These are phyloP conservation scores for Licmophora abbreviata DNA, from an alignment of 108 stramenopile genomes.

Conservation along the genomic window DNA sequence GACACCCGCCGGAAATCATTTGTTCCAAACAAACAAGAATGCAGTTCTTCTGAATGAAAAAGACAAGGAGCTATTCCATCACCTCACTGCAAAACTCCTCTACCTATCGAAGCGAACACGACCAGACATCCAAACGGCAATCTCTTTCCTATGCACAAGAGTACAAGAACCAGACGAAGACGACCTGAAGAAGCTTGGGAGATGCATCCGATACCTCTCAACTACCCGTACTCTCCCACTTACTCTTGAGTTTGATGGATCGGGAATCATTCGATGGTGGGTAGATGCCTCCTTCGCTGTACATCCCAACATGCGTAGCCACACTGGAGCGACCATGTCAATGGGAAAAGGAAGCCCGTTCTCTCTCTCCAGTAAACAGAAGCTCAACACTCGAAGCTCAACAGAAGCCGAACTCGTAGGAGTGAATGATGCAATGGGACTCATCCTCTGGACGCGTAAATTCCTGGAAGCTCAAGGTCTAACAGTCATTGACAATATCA, in stretches of 20 bases:
- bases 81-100: constrained; percentile 13
- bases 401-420: constrained; percentile 21
- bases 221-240: constrained; percentile 8
- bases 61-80: constrained; percentile 5
- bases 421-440: constrained; percentile 12
- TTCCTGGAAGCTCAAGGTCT: constrained; percentile 30
- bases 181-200: constrained; percentile 15
- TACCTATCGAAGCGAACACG: constrained; percentile 25
- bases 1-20: constrained; percentile 17
- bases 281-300: constrained; percentile 9
- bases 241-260: constrained; percentile 7
- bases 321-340: constrained; percentile 22
- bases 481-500: constrained; percentile 2
- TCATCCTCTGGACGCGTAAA: constrained; percentile 16
- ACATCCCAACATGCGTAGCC: constrained; percentile 10
- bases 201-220: constrained; percentile 25
- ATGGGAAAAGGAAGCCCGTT: constrained; percentile 11
- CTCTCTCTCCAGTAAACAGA: constrained; percentile 20
- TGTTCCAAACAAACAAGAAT: constrained; percentile 15
- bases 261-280: constrained; percentile 11
- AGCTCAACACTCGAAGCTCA: constrained; percentile 19
- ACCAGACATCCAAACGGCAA: constrained; percentile 20
- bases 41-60: constrained; percentile 3
- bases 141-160: constrained; percentile 17
- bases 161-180: constrained; percentile 13